Base-by-base conservation (phyloP, 768 basidiomycete species). In the Coprinopsis marcescibilis region DNA sequence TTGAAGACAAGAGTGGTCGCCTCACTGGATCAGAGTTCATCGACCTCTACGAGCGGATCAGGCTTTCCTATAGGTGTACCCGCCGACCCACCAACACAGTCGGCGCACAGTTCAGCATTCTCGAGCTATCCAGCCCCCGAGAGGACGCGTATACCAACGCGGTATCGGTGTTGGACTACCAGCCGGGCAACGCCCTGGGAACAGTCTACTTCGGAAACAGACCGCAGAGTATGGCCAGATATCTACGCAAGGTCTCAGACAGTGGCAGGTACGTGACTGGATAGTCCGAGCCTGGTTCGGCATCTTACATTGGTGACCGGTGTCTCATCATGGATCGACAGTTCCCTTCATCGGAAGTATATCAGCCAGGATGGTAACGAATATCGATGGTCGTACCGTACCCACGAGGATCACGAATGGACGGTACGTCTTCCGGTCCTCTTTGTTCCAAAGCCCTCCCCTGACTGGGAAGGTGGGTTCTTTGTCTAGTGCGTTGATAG, bases 41-140 rank as follows among this genome's bases (percentile, higher is more conserved):
- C 40, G 85, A 86, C 62, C 66, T 83, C 52, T 68, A 85, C 60
- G 78, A 77, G 39, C 80, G 83, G 15, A 69, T 82, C 57, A 65
- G 65, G 24, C 64, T 82, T 51, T 60, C 57, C 42, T 65, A 80
- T 46, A 70, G 73, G 27, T 73, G 77, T 50, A 65, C 68, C 0
- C 64, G 65, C 32, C 38, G 38, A 23, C 10, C 17, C 20, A 70
- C 70, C 43, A 19, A 65, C 6, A 63, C 63, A 1, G n/a, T 25
- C 0, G 71, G 68, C 33, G 65, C 68, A 0, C 69, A 70, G 17
- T 84, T 76, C 58, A 76, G 74, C 65, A 68, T 83, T 38, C 76
- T 73, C 57, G 73, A 80, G 51, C 60, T 60, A 7, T 64, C 63
- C 12, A 55, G 56, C 1, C 52, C 60, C 15, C 60, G 56, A 37